These are phyloP conservation scores for Euphorbia pulcherrima DNA, from an alignment of 345 rosid genomes.

Conservation along the genomic window DNA sequence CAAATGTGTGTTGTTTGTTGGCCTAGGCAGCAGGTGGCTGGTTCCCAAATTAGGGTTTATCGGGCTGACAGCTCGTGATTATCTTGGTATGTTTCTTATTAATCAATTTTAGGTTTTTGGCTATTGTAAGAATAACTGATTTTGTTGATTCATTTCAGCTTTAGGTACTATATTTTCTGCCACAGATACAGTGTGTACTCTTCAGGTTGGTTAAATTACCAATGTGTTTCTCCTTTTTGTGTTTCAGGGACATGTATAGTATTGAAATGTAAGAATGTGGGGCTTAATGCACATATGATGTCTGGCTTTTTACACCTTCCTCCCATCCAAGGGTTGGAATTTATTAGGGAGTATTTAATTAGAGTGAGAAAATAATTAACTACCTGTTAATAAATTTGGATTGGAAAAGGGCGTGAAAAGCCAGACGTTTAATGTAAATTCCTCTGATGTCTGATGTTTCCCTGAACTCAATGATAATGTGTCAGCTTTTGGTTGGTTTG, in stretches of 20 bases:
- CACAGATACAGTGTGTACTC: conserved; percentile 90
- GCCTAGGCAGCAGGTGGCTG: conserved; percentile 73
- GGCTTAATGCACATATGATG: too few relatives aligned
- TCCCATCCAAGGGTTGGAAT: too few relatives aligned
- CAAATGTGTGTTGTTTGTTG: conserved; percentile 15
- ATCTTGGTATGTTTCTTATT: conserved; percentile 52
- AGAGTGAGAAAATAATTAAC: too few relatives aligned
- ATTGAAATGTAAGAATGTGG: not conserved
- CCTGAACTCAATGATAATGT: too few relatives aligned
- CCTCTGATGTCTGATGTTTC: too few relatives aligned
- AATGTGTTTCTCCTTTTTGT: not conserved
- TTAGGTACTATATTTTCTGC: conserved; percentile 86
- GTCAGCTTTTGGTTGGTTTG: too few relatives aligned
- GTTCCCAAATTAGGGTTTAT: conserved; percentile 60
- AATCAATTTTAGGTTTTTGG: too few relatives aligned
- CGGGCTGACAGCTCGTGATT: conserved; percentile 55
- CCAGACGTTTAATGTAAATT: too few relatives aligned
- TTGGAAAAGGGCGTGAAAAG: too few relatives aligned
- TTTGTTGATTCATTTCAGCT: conserved; percentile 43
- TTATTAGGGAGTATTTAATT: too few relatives aligned
- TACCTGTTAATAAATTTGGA: too few relatives aligned
- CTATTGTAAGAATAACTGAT: conserved; percentile 11
- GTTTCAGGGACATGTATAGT: not conserved
- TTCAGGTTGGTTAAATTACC: conserved; percentile 54
- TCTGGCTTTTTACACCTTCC: too few relatives aligned